phyloP scores from a whole-genome alignment of 2,329 filamentous ascomycete genomes.

The Acarospora socialis region DNA sequence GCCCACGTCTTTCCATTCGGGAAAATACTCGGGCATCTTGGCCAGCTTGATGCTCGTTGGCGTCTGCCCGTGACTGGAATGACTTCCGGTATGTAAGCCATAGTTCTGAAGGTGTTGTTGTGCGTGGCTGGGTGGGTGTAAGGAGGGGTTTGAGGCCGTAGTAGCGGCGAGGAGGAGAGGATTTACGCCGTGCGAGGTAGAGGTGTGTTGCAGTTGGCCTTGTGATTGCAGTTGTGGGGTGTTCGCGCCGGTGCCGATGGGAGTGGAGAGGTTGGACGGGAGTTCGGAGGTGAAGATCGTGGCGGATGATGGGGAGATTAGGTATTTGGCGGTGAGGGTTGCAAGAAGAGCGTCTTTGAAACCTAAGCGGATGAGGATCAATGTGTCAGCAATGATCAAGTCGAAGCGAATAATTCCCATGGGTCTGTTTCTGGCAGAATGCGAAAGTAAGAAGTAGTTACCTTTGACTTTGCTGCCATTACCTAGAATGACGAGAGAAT shows the following conservation, averaged over 20 bases:
- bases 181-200: conserved; percentile 53
- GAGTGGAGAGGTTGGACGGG: conserved; percentile 84
- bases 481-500: conserved; percentile 79
- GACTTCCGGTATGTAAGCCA: conserved; percentile 33
- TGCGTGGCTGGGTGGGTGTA: conserved; percentile 27
- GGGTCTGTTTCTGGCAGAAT: neutral
- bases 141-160: conserved; percentile 46
- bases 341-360: conserved; percentile 81
- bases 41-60: conserved; percentile 73
- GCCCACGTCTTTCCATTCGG: conserved; percentile 68
- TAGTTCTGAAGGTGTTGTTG: conserved; percentile 24
- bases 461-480: conserved; percentile 60
- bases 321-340: conserved; percentile 65
- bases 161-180: conserved; percentile 86
- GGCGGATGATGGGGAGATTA: conserved; percentile 80
- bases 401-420: conserved; percentile 3
- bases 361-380: conserved; percentile 40
- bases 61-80: conserved; percentile 55
- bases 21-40: conserved; percentile 68
- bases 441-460: conserved; percentile 15
- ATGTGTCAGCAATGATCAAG: conserved; percentile 38
- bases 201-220: conserved; percentile 28
- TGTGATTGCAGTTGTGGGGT: conserved; percentile 61
- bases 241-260: conserved; percentile 76
- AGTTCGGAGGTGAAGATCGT: conserved; percentile 97